These are phyloP conservation scores for Vigna unguiculata DNA, from an alignment of 306 rosid genomes.

Conservation along the genomic window DNA sequence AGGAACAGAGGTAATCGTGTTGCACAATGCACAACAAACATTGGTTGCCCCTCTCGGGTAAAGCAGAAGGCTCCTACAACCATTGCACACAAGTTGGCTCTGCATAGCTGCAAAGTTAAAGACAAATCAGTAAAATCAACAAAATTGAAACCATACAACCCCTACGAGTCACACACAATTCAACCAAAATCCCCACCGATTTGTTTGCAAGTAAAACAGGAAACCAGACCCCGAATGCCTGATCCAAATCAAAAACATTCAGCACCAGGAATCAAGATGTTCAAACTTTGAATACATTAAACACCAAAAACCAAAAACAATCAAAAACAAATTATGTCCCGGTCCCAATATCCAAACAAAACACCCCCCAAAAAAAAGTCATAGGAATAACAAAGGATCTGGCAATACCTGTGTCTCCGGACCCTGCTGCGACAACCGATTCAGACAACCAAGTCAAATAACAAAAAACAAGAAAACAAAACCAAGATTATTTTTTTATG, in stretches of 20 bases:
- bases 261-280: not conserved
- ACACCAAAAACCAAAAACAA: not conserved
- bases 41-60: constrained; percentile 96
- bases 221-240: constrained; percentile 15
- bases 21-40: constrained; percentile 96
- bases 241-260: constrained; percentile 21
- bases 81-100: constrained; percentile 94
- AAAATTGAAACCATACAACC: constrained; percentile 40
- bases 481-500: not conserved
- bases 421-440: constrained; percentile 26
- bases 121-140: constrained; percentile 31
- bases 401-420: constrained; percentile 47
- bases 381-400: constrained; percentile 33
- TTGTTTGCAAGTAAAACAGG: constrained; percentile 1
- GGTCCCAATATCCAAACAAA: not conserved
- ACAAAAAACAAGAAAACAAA: not conserved
- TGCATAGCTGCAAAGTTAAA: constrained; percentile 82
- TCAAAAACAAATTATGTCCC: constrained; percentile 2
- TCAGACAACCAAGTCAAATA: constrained; percentile 30
- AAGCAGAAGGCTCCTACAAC: constrained; percentile 90
- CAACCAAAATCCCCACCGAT: not conserved
- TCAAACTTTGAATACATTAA: constrained; percentile 7
- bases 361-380: not conserved
- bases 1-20: constrained; percentile 80
- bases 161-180: not conserved